These are phyloP conservation scores for Mortierella antarctica DNA, from an alignment of 192 early-diverging fungal genomes.

Conservation along the genomic window DNA sequence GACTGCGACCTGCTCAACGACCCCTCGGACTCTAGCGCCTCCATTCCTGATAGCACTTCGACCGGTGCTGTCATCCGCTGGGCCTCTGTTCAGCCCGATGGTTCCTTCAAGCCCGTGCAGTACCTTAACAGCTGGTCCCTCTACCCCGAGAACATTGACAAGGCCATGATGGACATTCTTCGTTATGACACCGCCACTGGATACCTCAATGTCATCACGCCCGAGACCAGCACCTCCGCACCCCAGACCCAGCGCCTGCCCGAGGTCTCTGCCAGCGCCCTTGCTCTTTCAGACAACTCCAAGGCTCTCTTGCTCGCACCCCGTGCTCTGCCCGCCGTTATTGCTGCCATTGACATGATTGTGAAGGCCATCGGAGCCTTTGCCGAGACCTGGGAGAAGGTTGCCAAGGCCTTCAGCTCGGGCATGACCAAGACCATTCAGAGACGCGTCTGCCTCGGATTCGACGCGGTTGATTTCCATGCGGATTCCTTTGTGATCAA, in stretches of 20 bases:
- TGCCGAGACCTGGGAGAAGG: slow-evolving; percentile 13
- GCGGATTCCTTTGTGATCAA: background rate
- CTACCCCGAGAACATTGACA: slow-evolving; percentile 16
- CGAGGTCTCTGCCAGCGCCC: too few relatives aligned
- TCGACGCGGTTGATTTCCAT: slow-evolving; percentile 7
- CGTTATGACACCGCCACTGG: slow-evolving; percentile 4
- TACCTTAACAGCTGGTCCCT: slow-evolving; percentile 15
- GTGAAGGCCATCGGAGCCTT: slow-evolving; percentile 7
- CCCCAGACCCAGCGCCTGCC: too few relatives aligned
- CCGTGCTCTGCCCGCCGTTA: too few relatives aligned
- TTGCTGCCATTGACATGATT: too few relatives aligned
- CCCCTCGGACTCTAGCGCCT: too few relatives aligned
- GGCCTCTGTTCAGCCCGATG: slow-evolving; percentile 3
- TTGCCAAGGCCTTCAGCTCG: slow-evolving; percentile 12
- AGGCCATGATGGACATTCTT: slow-evolving; percentile 21
- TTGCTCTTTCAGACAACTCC: too few relatives aligned
- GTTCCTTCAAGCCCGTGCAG: slow-evolving; percentile 13
- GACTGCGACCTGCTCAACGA: slow-evolving; percentile 1
- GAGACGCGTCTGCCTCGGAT: slow-evolving; percentile 21
- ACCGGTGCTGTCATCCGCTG: slow-evolving; percentile 9
- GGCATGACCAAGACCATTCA: background rate
- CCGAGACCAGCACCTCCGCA: too few relatives aligned
- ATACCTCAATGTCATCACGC: slow-evolving; percentile 9
- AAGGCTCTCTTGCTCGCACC: too few relatives aligned
- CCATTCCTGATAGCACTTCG: too few relatives aligned